phyloP scores from a whole-genome alignment of 2,329 filamentous ascomycete genomes.

The Neoarthrinium moseri region DNA sequence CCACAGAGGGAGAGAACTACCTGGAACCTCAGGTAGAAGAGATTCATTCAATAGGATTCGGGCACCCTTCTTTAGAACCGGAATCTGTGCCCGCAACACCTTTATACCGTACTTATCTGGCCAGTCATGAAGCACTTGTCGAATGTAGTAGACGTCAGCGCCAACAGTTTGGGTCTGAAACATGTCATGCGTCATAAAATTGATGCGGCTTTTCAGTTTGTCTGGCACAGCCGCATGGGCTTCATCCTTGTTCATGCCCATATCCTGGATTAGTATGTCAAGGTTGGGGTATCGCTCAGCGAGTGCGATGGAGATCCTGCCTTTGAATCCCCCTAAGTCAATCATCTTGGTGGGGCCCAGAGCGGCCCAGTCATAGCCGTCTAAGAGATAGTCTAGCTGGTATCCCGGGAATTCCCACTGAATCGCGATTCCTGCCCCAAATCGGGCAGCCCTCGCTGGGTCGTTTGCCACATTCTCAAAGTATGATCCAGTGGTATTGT shows the following conservation, averaged over 20 bases:
- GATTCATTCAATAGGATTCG: slow-evolving; percentile 18
- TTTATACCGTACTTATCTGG: slow-evolving; percentile 31
- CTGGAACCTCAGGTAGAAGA: slow-evolving; percentile 5
- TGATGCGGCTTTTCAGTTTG: slow-evolving; percentile 11
- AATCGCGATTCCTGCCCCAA: no score
- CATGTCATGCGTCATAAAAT: slow-evolving; percentile 17
- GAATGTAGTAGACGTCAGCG: slow-evolving; percentile 40
- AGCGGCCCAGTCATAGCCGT: slow-evolving; percentile 8
- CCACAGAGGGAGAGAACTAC: slow-evolving; percentile 6
- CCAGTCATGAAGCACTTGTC: slow-evolving; percentile 46
- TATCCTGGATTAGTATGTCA: slow-evolving; percentile 32
- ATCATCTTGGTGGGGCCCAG: slow-evolving; percentile 12
- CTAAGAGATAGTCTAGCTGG: slow-evolving; percentile 7
- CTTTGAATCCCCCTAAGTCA: slow-evolving; percentile 22
- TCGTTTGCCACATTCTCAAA: no score
- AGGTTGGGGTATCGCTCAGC: slow-evolving; percentile 22
- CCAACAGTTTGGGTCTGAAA: slow-evolving; percentile 16
- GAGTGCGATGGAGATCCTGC: slow-evolving; percentile 22
- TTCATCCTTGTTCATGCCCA: slow-evolving; percentile 17
- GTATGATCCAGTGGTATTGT: no score
- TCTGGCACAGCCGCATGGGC: slow-evolving; percentile 13
- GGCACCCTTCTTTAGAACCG: slow-evolving; percentile 36
- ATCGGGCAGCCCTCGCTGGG: no score
- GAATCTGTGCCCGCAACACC: slow-evolving; percentile 32
- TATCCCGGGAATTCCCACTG: slow-evolving; percentile 7